Conservation (phyloP, 1,284 basidiomycete genomes). For the Entoloma clypeatum region DNA sequence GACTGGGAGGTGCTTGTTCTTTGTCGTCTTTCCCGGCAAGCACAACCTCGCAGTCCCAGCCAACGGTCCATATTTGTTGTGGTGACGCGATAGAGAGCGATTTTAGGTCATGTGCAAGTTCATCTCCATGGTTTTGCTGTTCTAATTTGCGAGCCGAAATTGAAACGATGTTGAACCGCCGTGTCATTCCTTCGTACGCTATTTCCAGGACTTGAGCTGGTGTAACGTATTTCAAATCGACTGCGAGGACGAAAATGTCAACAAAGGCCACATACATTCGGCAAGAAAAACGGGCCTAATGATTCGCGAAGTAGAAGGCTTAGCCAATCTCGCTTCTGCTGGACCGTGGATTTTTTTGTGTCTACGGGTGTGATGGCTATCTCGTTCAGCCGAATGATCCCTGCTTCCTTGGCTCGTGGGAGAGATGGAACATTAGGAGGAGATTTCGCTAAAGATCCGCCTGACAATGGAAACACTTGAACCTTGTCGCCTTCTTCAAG, state of each 20-base stretch:
- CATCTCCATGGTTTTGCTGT: slow-evolving; percentile 22
- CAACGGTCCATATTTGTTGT: slow-evolving; percentile 49
- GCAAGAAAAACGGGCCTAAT: slow-evolving; percentile 42
- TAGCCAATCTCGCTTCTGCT: slow-evolving; percentile 62
- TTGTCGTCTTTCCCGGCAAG: slow-evolving; percentile 20
- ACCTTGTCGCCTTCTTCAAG: slow-evolving; percentile 45
- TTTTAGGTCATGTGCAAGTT: slow-evolving; percentile 39
- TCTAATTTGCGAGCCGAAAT: slow-evolving; percentile 35
- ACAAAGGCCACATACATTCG: slow-evolving; percentile 7
- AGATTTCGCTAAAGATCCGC: slow-evolving; percentile 30
- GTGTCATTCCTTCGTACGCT: slow-evolving; percentile 55
- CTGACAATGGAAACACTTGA: slow-evolving; percentile 47
- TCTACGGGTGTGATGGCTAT: slow-evolving; percentile 19
- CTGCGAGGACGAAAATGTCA: slow-evolving; percentile 35
- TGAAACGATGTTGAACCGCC: slow-evolving; percentile 51
- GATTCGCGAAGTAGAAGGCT: slow-evolving; percentile 56
- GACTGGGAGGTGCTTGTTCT: slow-evolving; percentile 14
- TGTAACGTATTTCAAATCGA: slow-evolving; percentile 72
- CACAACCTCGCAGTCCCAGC: too few species aligned
- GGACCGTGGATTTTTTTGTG: slow-evolving; percentile 21
- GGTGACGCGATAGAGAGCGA: slow-evolving; percentile 38
- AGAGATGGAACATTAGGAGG: slow-evolving; percentile 47
- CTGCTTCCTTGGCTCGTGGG: slow-evolving; percentile 45
- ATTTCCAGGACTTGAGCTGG: slow-evolving; percentile 59
- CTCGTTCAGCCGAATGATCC: slow-evolving; percentile 50